Conservation (phyloP, 805 yeast species). For the Candida jianshihensis region DNA sequence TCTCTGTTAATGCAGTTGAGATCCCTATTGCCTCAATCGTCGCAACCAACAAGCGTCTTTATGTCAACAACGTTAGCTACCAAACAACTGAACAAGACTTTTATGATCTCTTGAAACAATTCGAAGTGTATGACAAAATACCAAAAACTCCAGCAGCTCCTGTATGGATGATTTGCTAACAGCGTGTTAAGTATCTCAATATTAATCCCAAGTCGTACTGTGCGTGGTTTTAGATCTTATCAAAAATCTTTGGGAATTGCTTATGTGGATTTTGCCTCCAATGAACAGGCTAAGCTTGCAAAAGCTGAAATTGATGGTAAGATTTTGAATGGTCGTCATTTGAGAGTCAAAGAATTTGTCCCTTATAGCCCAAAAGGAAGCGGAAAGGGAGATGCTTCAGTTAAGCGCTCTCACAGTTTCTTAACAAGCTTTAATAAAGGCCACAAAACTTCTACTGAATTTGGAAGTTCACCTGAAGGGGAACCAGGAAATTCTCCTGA, state of each 20-base stretch:
- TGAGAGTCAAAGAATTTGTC: constrained; percentile 34
- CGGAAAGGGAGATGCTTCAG: constrained; percentile 9
- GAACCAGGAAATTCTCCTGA: background rate
- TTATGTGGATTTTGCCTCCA: constrained; percentile 69
- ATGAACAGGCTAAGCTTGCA: constrained; percentile 58
- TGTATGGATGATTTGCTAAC: no score
- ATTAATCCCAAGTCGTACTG: constrained; percentile 48
- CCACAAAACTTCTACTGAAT: no score
- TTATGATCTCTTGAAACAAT: constrained; percentile 34
- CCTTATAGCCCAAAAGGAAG: constrained; percentile 31
- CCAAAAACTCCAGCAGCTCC: background rate
- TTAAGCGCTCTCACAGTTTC: constrained; percentile 7
- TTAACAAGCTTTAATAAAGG: constrained; percentile 4
- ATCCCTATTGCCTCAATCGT: background rate
- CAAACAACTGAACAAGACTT: constrained; percentile 48
- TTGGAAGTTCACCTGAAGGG: no score
- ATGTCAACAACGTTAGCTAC: constrained; percentile 48
- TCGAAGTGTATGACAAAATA: constrained; percentile 35
- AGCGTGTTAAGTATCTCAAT: constrained; percentile 33
- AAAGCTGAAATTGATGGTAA: constrained; percentile 58
- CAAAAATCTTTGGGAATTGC: constrained; percentile 61
- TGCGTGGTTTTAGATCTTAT: constrained; percentile 35
- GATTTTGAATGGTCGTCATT: constrained; percentile 37
- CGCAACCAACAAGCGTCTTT: constrained; percentile 32
- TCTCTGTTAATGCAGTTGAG: background rate